Percentiles rank a stretch among this genome's conserved stretches.
Evolutionary conservation across 2,329 filamentous ascomycete species (phyloP).

Genomic region (Exophiala alcalophila): DNA sequence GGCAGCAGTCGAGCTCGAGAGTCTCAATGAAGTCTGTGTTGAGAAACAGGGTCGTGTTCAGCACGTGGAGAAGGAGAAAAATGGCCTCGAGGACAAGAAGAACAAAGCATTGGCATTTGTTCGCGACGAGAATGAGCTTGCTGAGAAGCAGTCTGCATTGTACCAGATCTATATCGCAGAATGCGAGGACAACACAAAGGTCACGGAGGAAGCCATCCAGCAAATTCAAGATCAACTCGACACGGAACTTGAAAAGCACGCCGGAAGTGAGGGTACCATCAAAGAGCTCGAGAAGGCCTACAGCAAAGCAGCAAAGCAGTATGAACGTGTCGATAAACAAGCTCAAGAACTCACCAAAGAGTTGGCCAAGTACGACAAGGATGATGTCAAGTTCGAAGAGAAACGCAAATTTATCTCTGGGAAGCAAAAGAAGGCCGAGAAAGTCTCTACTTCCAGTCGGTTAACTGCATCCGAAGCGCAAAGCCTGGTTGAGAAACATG

Average conservation of each 20-base stretch:
- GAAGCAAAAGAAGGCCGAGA: slow-evolving; percentile 94
- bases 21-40: slow-evolving; percentile 86
- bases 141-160: slow-evolving; percentile 81
- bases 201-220: slow-evolving; percentile 84
- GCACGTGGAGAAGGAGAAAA: slow-evolving; percentile 97
- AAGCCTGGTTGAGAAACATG: slow-evolving; percentile 73
- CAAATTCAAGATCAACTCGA: slow-evolving; percentile 87
- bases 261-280: slow-evolving; percentile 85
- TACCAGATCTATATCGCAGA: slow-evolving; percentile 91
- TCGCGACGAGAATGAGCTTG: slow-evolving; percentile 87
- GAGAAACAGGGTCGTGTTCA: slow-evolving; percentile 95
- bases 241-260: slow-evolving; percentile 83
- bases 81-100: slow-evolving; percentile 90
- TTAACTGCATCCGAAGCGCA: slow-evolving; percentile 71
- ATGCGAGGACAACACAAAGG: slow-evolving; percentile 80
- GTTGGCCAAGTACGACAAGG: slow-evolving; percentile 89
- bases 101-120: slow-evolving; percentile 87
- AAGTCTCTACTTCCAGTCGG: slow-evolving; percentile 74
- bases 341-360: slow-evolving; percentile 78
- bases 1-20: slow-evolving; percentile 82
- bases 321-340: slow-evolving; percentile 76
- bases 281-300: slow-evolving; percentile 84
- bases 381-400: slow-evolving; percentile 95
- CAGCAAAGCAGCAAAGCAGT: slow-evolving; percentile 77
- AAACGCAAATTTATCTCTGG: slow-evolving; percentile 89